These are phyloP conservation scores for Gilbertella persicaria DNA, from an alignment of 371 early-diverging fungal species.

Conservation along the genomic window DNA sequence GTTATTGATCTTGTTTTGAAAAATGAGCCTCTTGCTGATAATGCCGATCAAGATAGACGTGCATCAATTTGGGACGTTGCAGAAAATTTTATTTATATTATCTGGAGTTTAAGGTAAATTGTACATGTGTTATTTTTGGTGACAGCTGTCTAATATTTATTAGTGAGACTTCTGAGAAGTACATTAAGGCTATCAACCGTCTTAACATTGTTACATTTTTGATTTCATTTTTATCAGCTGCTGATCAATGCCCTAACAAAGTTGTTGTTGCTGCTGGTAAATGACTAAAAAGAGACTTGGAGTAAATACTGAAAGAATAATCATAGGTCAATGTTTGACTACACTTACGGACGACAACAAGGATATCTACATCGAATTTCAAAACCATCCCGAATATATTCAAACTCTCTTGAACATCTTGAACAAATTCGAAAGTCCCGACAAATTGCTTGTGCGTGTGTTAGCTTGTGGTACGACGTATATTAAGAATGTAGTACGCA, in stretches of 20 bases:
- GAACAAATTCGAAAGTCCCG: constrained; percentile 38
- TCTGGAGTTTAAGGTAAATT: constrained; percentile 61
- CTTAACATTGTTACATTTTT: constrained; percentile 66
- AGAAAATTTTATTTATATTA: constrained; percentile 72
- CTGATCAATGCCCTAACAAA: constrained; percentile 61
- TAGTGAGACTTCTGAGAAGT: constrained; percentile 70
- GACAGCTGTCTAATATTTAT: background rate
- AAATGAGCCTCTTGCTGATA: constrained; percentile 44
- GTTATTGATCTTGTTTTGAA: constrained; percentile 53
- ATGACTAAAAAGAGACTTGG: background rate
- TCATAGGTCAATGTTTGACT: constrained; percentile 77
- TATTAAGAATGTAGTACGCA: background rate
- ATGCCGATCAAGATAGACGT: constrained; percentile 55
- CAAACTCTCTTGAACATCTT: constrained; percentile 53
- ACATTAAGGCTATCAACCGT: constrained; percentile 66
- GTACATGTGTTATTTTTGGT: background rate
- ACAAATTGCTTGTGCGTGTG: constrained; percentile 50
- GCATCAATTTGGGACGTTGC: constrained; percentile 70
- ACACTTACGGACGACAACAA: constrained; percentile 83
- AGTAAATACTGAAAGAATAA: background rate
- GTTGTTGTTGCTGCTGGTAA: constrained; percentile 73
- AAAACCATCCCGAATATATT: constrained; percentile 60
- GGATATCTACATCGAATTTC: constrained; percentile 59
- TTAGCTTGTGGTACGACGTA: constrained; percentile 54
- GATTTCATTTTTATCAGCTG: constrained; percentile 64